Conservation (phyloP, 2,329 filamentous ascomycete species). For the Hymenoscyphus scutula region DNA sequence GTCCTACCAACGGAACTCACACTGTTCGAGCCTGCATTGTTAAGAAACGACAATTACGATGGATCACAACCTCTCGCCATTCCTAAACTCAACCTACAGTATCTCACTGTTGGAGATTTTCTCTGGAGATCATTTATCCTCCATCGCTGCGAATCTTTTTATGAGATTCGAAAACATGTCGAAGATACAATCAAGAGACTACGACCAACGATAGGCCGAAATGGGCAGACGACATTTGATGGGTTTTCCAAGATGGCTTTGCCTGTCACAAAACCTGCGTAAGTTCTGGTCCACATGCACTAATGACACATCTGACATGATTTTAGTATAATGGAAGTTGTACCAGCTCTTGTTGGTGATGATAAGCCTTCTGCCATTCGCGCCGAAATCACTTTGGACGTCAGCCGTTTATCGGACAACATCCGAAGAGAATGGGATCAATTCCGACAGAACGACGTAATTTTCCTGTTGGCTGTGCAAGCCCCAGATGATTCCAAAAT, state of each 20-base stretch:
- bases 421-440: constrained; percentile 87
- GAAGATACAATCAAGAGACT: constrained; percentile 78
- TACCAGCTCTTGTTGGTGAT: constrained; percentile 79
- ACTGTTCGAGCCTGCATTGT: constrained; percentile 75
- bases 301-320: constrained; percentile 23
- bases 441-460: constrained; percentile 79
- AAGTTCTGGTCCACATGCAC: constrained; percentile 21
- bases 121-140: constrained; percentile 92
- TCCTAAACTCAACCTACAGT: constrained; percentile 93
- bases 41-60: constrained; percentile 83
- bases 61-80: constrained; percentile 84
- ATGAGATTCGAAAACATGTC: constrained; percentile 87
- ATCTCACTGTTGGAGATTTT: constrained; percentile 92
- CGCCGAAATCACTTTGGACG: constrained; percentile 81
- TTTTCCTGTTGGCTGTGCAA: constrained; percentile 81
- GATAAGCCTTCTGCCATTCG: constrained; percentile 79
- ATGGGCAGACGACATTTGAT: constrained; percentile 70
- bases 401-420: constrained; percentile 72
- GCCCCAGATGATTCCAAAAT: constrained; percentile 50
- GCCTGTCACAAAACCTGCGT: constrained; percentile 75
- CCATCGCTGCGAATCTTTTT: constrained; percentile 88
- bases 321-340: constrained; percentile 72
- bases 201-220: constrained; percentile 62
- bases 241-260: constrained; percentile 92
- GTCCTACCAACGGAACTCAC: constrained; percentile 80